Base-by-base conservation (phyloP, 1,284 basidiomycete species). In the Moesziomyces parantarcticus region DNA sequence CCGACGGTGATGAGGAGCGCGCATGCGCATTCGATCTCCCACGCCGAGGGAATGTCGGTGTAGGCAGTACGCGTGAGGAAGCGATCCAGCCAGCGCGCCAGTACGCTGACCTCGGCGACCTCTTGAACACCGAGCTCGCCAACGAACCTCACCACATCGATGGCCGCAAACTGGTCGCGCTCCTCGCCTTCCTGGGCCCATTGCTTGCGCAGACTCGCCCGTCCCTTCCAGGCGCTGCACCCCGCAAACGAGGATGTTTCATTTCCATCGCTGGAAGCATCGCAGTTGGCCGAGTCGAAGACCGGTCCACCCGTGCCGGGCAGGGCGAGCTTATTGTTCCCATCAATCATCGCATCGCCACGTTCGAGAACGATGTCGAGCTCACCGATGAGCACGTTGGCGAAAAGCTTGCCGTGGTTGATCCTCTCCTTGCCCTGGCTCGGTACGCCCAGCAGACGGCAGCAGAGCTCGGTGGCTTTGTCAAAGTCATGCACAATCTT, bases 1-100 rank as follows among this genome's bases (percentile, higher is more conserved):
- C 77, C 77, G 18, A 69, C 58, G 1, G 69, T 77, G 34, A 75
- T 57, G 51, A 80, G 59, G 2, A 80, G 64, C 8, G 75, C 75
- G 50, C 77, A 80, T 9, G 64, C 77, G 45, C 75, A 71, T 32
- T 78, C 78, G 32, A 80, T 67, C 55, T 80, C 78, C 60, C 66
- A 80, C 1, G 44, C 34, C 4, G 78, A 80, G n/a, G 78, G 78
- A 7, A 80, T 61, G 26, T 58, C 75, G 10, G 58, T 64, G 51
- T 61, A 59, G 21, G 71, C 72, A 1, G 78, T 80, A 41, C 73
- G 58, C 20, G 59, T 45, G n/a, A 80, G 63, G 20, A 79, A 69
- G 26, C 78, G 75, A n/a, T 73, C 56, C 18, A 80, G 55, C 78
- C 78, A 80, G 6, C 46, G 47, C 0, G 32, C n/a, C 5, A 72